Percentiles rank a stretch among this genome's conserved stretches.
Evolutionary conservation across 148 eudicot genomes (phyloP).

Genomic region (Rhododendron ovatum): DNA sequence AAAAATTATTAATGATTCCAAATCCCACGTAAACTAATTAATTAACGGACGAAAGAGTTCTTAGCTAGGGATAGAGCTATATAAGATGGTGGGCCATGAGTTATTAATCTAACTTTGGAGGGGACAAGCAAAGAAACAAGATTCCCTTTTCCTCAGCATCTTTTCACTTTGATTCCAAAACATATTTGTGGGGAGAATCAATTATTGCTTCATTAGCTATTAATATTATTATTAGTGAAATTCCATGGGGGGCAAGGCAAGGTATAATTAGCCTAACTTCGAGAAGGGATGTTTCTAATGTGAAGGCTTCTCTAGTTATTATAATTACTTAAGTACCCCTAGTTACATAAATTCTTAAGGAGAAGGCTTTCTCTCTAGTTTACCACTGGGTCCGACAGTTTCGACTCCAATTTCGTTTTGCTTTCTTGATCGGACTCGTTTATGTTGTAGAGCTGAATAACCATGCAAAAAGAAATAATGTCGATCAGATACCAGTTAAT

Average conservation of each 20-base stretch:
- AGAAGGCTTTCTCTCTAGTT: neutral
- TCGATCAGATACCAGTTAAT: no score
- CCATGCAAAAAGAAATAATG: neutral
- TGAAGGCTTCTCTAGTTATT: neutral
- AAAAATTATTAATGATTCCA: neutral
- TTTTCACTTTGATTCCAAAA: slow-evolving; percentile 6
- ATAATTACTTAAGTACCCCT: neutral
- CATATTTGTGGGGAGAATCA: neutral
- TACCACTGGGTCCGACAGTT: no score
- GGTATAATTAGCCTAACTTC: neutral
- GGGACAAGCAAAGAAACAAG: neutral
- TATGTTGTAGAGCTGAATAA: neutral
- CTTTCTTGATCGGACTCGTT: neutral
- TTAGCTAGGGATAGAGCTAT: neutral
- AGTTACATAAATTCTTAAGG: neutral
- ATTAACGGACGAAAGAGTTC: neutral
- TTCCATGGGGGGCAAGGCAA: neutral
- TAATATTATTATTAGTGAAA: neutral
- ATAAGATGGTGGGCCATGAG: neutral
- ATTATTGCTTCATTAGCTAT: neutral
- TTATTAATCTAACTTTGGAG: neutral
- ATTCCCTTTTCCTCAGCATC: neutral
- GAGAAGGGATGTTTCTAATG: neutral
- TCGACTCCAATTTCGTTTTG: neutral
- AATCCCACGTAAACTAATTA: neutral